phyloP scores from a whole-genome alignment of 2,329 filamentous ascomycete species.

The Colletotrichum acutatum region DNA sequence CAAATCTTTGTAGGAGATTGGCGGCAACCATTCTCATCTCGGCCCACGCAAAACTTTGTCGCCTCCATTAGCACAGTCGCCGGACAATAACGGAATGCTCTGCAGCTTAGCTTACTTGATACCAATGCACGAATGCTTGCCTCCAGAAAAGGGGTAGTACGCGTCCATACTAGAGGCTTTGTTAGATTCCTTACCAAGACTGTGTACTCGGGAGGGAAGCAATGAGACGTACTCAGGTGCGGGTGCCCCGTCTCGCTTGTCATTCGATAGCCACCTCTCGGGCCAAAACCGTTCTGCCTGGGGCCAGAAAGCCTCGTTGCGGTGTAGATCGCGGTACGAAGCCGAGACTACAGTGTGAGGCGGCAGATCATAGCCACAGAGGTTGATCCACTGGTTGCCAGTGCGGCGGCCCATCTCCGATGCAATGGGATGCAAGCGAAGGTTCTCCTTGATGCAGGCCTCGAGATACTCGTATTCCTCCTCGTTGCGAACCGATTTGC shows the following conservation, averaged over 20 bases:
- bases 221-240: conserved; percentile 16
- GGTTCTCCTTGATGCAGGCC: conserved; percentile 81
- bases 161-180: conserved; percentile 21
- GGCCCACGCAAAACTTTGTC: conserved; percentile 38
- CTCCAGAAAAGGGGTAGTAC: conserved; percentile 36
- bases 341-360: conserved; percentile 34
- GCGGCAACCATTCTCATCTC: conserved; percentile 41
- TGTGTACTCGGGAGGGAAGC: no score
- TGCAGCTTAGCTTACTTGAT: conserved; percentile 35
- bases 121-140: conserved; percentile 41
- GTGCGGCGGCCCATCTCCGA: conserved; percentile 35
- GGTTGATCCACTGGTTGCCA: conserved; percentile 28
- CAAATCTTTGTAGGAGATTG: conserved; percentile 38
- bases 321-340: conserved; percentile 32
- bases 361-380: conserved; percentile 30
- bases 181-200: background rate
- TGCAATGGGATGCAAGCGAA: conserved; percentile 73
- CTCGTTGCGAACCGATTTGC: conserved; percentile 22
- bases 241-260: conserved; percentile 26
- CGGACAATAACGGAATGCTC: background rate
- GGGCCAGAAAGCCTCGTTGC: conserved; percentile 28
- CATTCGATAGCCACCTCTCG: conserved; percentile 26
- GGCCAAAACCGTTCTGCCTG: conserved; percentile 30
- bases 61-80: background rate
- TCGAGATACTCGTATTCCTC: conserved; percentile 68